phyloP scores from a whole-genome alignment of 176 grass and related monocot species.

The Leersia perrieri region DNA sequence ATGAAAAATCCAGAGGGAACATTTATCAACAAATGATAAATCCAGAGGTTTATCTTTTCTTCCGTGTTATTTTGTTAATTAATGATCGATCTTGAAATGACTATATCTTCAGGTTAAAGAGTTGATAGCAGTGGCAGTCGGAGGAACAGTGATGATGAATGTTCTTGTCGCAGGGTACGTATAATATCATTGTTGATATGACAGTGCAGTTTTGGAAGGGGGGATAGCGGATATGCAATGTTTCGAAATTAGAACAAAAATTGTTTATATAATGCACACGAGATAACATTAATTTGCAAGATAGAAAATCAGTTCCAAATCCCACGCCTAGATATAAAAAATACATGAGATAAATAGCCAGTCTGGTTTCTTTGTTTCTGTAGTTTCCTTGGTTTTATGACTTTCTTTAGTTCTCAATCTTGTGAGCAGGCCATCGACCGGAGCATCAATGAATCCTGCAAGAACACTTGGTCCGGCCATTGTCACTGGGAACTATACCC shows the following conservation, averaged over 20 bases:
- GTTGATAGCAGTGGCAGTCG: not conserved
- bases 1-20: no score
- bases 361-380: not conserved
- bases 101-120: not conserved
- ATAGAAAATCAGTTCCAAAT: no score
- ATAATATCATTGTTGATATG: no score
- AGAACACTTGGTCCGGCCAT: not conserved
- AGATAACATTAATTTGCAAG: no score
- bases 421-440: not conserved
- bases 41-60: no score
- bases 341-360: no score
- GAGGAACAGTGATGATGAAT: not conserved
- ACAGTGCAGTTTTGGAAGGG: no score
- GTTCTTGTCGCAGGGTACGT: not conserved
- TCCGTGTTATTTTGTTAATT: not conserved
- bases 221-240: no score
- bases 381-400: not conserved
- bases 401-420: not conserved
- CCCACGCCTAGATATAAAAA: no score
- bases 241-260: no score
- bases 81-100: not conserved
- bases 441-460: not conserved
- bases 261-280: no score
- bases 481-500: not conserved
- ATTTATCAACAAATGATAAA: no score